These are phyloP conservation scores for Juglanconis oblonga DNA, from an alignment of 2,329 filamentous ascomycete species.

Conservation along the genomic window DNA sequence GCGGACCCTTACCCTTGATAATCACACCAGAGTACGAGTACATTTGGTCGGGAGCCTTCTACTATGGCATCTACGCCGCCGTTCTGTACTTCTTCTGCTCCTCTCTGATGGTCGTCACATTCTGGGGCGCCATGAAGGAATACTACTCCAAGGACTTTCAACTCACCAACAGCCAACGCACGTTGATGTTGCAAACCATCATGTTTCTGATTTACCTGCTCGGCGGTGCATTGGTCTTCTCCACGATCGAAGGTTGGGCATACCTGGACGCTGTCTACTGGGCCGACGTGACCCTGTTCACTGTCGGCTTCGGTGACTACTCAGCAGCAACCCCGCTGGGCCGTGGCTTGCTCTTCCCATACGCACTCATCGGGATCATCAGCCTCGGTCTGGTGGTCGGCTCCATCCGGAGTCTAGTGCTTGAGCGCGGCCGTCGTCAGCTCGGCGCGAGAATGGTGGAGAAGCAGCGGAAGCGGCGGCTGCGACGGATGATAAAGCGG, in stretches of 20 bases:
- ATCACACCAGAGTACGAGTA: conserved; percentile 46
- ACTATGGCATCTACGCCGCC: conserved; percentile 79
- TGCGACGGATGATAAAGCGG: conserved; percentile 43
- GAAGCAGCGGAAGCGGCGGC: conserved; percentile 49
- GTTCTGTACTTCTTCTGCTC: conserved; percentile 77
- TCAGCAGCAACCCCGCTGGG: conserved; percentile 50
- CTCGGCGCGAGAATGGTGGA: conserved; percentile 58
- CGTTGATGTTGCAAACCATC: conserved; percentile 87
- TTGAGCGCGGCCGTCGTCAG: conserved; percentile 54
- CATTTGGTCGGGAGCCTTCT: conserved; percentile 77
- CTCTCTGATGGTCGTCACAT: conserved; percentile 73
- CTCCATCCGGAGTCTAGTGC: conserved; percentile 66
- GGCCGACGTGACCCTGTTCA: conserved; percentile 69
- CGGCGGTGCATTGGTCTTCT: conserved; percentile 73
- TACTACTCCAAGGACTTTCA: conserved; percentile 78
- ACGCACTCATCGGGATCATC: conserved; percentile 77
- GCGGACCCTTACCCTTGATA: conserved; percentile 55
- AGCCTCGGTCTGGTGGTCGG: conserved; percentile 81
- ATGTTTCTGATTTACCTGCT: conserved; percentile 79
- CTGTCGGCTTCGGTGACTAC: conserved; percentile 61
- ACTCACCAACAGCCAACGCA: conserved; percentile 77
- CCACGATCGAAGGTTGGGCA: conserved; percentile 67
- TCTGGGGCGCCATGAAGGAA: conserved; percentile 65
- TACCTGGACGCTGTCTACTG: conserved; percentile 80
- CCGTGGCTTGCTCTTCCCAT: conserved; percentile 75